phyloP scores from a whole-genome alignment of 441 rosid species.

The Pelargonium cotyledonis region DNA sequence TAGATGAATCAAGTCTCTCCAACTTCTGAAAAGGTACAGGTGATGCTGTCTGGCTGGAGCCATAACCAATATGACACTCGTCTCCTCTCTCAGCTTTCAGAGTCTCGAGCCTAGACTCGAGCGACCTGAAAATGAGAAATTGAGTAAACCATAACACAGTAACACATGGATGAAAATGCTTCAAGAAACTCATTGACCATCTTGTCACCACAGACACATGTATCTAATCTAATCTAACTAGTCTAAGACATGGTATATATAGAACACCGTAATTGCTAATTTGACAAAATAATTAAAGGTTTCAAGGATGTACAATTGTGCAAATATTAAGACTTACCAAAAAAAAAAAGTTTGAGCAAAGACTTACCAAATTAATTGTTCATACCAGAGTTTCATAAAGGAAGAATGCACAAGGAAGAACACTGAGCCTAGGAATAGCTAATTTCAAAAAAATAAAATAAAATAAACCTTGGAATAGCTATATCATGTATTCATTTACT shows the following conservation, averaged over 20 bases:
- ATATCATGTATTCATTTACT: not conserved
- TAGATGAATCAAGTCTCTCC: slow-evolving; percentile 48
- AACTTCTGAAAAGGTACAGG: slow-evolving; percentile 41
- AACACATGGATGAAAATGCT: not conserved
- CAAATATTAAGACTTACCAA: too few relatives aligned
- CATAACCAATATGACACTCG: slow-evolving; percentile 35
- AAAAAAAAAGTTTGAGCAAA: too few relatives aligned
- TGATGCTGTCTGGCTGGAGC: slow-evolving; percentile 61
- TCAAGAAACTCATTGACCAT: not conserved
- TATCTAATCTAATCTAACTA: too few relatives aligned
- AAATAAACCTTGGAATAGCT: not conserved
- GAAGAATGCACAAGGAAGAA: not conserved
- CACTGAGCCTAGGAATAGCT: too few relatives aligned
- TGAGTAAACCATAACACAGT: slow-evolving; percentile 1
- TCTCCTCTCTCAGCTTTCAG: slow-evolving; percentile 50
- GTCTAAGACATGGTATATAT: too few relatives aligned
- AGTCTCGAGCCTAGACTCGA: slow-evolving; percentile 71
- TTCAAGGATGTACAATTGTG: too few relatives aligned
- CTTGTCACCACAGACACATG: too few relatives aligned
- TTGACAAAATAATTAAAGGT: too few relatives aligned
- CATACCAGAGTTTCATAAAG: not conserved
- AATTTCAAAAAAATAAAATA: too few relatives aligned
- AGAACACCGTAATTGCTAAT: too few relatives aligned
- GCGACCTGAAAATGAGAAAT: slow-evolving; percentile 40
- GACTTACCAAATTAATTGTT: not conserved